A percentile compares a stretch with the other conserved stretches of the same genome.
Evolutionary conservation across 805 yeast species (phyloP).

Genomic region (Starmerella apis): DNA sequence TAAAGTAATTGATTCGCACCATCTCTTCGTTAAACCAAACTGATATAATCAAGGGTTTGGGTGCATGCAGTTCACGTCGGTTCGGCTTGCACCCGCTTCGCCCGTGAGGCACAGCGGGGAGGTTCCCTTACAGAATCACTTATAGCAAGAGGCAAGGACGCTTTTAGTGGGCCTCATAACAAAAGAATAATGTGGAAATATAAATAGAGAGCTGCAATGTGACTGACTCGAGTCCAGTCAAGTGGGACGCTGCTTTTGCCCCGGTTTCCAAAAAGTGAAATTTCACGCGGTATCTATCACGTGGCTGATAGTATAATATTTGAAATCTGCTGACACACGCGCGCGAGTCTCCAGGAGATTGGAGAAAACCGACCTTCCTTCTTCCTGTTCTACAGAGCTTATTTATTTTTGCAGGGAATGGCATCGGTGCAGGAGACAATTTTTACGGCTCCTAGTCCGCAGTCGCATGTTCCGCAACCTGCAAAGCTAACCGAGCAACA

Average conservation of each 20-base stretch:
- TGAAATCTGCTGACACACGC: slow-evolving; percentile 5
- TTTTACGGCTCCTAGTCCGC: slow-evolving; percentile 36
- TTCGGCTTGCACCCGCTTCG: not conserved
- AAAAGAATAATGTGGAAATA: too few relatives aligned
- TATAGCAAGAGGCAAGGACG: too few relatives aligned
- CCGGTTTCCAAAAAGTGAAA: not conserved
- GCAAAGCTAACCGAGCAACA: slow-evolving; percentile 45
- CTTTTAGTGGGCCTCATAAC: too few relatives aligned
- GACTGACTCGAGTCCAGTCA: too few relatives aligned
- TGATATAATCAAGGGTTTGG: not conserved
- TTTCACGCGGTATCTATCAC: not conserved
- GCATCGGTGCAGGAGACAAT: slow-evolving; percentile 15
- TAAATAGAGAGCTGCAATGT: too few relatives aligned
- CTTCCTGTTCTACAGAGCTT: not conserved
- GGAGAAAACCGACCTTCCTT: not conserved
- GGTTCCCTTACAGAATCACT: too few relatives aligned
- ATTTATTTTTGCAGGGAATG: not conserved
- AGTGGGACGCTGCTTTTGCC: too few relatives aligned
- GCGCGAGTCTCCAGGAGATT: slow-evolving; percentile 1
- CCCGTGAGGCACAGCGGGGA: too few relatives aligned
- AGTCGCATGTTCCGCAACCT: slow-evolving; percentile 43
- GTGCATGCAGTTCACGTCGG: not conserved
- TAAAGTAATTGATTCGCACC: too few relatives aligned
- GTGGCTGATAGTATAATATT: not conserved
- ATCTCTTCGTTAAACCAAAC: too few relatives aligned